phyloP scores from a whole-genome alignment of 2,329 filamentous ascomycete genomes.

The Trichophyton simii region DNA sequence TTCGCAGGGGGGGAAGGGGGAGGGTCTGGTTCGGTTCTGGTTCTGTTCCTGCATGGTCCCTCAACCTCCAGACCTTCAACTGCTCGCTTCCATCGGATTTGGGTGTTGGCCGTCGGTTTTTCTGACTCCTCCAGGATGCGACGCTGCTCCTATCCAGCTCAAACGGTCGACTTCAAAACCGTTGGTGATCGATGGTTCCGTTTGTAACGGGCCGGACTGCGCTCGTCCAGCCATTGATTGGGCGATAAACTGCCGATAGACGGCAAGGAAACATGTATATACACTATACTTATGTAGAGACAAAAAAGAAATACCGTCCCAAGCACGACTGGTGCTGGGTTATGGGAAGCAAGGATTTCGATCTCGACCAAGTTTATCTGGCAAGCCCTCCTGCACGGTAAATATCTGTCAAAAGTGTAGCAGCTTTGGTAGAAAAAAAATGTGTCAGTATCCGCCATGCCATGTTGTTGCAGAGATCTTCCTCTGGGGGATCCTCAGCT shows the following conservation, averaged over 20 bases:
- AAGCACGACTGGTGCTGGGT: not conserved
- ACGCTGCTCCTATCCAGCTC: not conserved
- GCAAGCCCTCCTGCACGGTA: not conserved
- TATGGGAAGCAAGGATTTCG: slow-evolving; percentile 2
- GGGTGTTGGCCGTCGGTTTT: not conserved
- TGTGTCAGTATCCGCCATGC: not conserved
- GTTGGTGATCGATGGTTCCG: not conserved
- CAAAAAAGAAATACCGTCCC: not conserved
- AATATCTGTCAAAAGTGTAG: slow-evolving; percentile 1
- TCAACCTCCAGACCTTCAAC: not conserved
- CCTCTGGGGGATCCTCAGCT: not conserved
- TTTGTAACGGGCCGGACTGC: not conserved
- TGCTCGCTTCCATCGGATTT: not conserved
- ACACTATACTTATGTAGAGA: not conserved
- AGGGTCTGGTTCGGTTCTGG: not conserved
- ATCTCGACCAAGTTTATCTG: slow-evolving; percentile 2
- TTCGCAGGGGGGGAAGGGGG: not conserved
- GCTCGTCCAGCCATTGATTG: not conserved
- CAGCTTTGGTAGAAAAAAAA: not conserved
- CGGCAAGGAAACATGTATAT: not conserved
- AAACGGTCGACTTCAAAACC: not conserved
- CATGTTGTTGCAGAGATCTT: not conserved
- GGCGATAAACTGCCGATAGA: slow-evolving; percentile 1
- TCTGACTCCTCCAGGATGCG: not conserved
- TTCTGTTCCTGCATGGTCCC: not conserved